phyloP scores from a whole-genome alignment of 1,284 basidiomycete species.

The Entoloma clypeatum region DNA sequence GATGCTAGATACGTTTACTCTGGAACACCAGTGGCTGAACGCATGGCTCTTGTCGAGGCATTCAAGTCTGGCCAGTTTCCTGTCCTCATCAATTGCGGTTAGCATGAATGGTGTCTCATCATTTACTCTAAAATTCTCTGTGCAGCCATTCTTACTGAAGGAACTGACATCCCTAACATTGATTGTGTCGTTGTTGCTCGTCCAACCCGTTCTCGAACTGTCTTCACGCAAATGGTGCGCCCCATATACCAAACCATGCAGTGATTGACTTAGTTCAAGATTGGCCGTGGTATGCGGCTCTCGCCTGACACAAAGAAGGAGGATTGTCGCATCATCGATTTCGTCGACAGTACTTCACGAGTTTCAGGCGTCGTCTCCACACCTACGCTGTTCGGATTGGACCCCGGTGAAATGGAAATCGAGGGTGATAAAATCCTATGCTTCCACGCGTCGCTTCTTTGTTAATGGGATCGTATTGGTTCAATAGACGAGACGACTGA shows the following conservation, averaged over 20 bases:
- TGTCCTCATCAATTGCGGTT: slow-evolving; percentile 90
- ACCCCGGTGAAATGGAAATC: slow-evolving; percentile 60
- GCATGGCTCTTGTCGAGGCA: slow-evolving; percentile 60
- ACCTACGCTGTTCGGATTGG: slow-evolving; percentile 86
- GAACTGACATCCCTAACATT: slow-evolving; percentile 87
- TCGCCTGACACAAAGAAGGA: slow-evolving; percentile 79
- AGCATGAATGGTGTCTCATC: slow-evolving; percentile 21
- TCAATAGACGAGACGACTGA: slow-evolving; percentile 48
- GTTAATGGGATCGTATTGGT: not conserved
- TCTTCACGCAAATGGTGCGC: slow-evolving; percentile 92
- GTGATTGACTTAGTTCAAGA: slow-evolving; percentile 40
- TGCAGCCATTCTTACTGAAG: slow-evolving; percentile 86
- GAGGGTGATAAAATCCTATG: slow-evolving; percentile 43
- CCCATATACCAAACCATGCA: not conserved
- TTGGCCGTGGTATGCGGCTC: slow-evolving; percentile 88
- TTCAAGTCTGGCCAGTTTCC: slow-evolving; percentile 79
- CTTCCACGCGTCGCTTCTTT: not conserved
- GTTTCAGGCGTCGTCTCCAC: slow-evolving; percentile 73
- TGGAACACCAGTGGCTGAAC: slow-evolving; percentile 62
- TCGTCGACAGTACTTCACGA: slow-evolving; percentile 78
- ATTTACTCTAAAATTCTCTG: slow-evolving; percentile 7
- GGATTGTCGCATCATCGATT: slow-evolving; percentile 89
- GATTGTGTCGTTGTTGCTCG: slow-evolving; percentile 88
- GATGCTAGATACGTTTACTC: slow-evolving; percentile 85
- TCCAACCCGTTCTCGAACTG: slow-evolving; percentile 84